phyloP scores from a whole-genome alignment of 2,329 filamentous ascomycete genomes.

The Thelonectria rubi region DNA sequence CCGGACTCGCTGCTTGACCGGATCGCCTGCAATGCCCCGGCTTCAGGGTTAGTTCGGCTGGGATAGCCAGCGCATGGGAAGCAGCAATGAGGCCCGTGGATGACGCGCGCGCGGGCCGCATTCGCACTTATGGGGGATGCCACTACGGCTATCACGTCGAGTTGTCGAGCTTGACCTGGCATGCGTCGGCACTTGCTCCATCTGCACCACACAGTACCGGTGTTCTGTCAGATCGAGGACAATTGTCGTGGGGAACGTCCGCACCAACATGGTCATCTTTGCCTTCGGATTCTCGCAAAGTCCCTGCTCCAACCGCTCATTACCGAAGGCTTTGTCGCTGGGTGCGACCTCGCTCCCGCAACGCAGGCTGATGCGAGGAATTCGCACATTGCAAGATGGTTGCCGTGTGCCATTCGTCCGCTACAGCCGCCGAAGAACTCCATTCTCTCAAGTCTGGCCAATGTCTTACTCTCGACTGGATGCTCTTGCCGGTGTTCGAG shows the following conservation, averaged over 20 bases:
- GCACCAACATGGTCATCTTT: not conserved
- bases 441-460: not conserved
- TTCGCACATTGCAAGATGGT: not conserved
- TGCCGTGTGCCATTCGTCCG: not conserved
- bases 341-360: not conserved
- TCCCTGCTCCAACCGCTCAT: not conserved
- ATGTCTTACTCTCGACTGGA: not conserved
- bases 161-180: slow-evolving; percentile 11
- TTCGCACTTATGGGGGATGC: slow-evolving; percentile 20
- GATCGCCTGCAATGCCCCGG: slow-evolving; percentile 38
- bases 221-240: slow-evolving; percentile 2
- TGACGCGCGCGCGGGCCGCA: slow-evolving; percentile 16
- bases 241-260: slow-evolving; percentile 1
- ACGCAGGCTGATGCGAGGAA: not conserved
- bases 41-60: slow-evolving; percentile 21
- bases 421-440: not conserved
- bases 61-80: slow-evolving; percentile 15
- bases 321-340: not conserved
- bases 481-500: not conserved
- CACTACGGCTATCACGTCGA: slow-evolving; percentile 10
- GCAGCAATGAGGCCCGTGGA: slow-evolving; percentile 7
- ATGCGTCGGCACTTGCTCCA: slow-evolving; percentile 13
- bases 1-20: slow-evolving; percentile 21
- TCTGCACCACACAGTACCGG: slow-evolving; percentile 3
- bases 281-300: not conserved